phyloP scores from a whole-genome alignment of 345 rosid species.

The Euphorbia tirucalli region DNA sequence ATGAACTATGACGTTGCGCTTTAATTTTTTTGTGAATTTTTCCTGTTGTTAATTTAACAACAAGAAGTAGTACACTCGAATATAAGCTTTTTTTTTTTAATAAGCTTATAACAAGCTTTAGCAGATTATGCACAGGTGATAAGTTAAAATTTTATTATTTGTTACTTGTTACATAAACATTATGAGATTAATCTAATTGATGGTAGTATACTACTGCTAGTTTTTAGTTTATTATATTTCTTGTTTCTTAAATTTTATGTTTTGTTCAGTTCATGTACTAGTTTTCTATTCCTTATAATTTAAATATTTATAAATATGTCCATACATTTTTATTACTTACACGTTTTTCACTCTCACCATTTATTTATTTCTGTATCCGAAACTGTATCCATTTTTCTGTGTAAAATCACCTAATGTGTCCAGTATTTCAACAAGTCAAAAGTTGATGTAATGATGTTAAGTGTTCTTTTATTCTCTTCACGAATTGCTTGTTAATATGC shows the following conservation, averaged over 20 bases:
- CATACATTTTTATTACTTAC: too few species aligned
- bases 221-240: too few species aligned
- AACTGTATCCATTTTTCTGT: not conserved
- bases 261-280: too few species aligned
- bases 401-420: not conserved
- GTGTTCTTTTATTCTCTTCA: conserved; percentile 5
- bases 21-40: too few species aligned
- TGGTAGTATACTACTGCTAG: too few species aligned
- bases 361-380: not conserved
- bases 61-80: not conserved
- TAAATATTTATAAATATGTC: too few species aligned
- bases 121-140: not conserved
- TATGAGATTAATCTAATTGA: too few species aligned
- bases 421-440: conserved; percentile 5
- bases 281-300: too few species aligned
- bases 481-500: not conserved
- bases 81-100: not conserved
- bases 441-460: not conserved
- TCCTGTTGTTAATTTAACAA: not conserved
- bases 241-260: too few species aligned
- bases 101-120: not conserved
- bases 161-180: too few species aligned
- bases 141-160: too few species aligned
- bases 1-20: not conserved
- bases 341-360: too few species aligned